These are phyloP conservation scores for Pterulicium gracile DNA, from an alignment of 1,284 basidiomycete species.

Conservation along the genomic window DNA sequence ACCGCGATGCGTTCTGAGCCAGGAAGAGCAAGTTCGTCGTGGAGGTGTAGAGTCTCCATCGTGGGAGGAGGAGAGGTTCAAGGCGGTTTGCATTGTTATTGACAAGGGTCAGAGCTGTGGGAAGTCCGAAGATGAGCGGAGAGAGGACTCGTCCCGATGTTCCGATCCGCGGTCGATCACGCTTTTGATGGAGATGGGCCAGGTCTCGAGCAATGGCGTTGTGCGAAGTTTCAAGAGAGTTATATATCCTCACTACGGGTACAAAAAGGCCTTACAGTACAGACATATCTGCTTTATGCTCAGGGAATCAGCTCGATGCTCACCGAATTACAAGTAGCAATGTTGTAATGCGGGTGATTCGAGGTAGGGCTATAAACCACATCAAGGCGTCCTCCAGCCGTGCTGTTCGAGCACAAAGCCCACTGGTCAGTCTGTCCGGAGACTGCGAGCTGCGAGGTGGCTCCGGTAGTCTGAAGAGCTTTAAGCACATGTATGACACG, in stretches of 20 bases:
- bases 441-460: conserved; percentile 10
- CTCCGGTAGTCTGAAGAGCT: conserved; percentile 9
- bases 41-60: conserved; percentile 23
- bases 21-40: conserved; percentile 35
- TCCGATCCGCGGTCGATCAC: too few species aligned
- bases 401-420: conserved; percentile 17
- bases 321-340: conserved; percentile 11
- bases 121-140: too few species aligned
- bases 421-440: conserved; percentile 12
- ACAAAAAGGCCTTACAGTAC: background rate
- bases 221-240: too few species aligned
- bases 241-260: too few species aligned
- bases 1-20: conserved; percentile 29
- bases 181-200: too few species aligned
- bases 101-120: too few species aligned
- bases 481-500: conserved; percentile 3
- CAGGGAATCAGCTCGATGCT: conserved; percentile 9
- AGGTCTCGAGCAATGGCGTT: too few species aligned
- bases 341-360: conserved; percentile 14
- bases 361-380: conserved; percentile 14
- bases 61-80: background rate
- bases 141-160: too few species aligned
- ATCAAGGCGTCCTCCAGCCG: conserved; percentile 13
- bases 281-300: background rate
- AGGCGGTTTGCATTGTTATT: background rate